Conservation (phyloP, 805 yeast species). For the Pichia paraexigua region DNA sequence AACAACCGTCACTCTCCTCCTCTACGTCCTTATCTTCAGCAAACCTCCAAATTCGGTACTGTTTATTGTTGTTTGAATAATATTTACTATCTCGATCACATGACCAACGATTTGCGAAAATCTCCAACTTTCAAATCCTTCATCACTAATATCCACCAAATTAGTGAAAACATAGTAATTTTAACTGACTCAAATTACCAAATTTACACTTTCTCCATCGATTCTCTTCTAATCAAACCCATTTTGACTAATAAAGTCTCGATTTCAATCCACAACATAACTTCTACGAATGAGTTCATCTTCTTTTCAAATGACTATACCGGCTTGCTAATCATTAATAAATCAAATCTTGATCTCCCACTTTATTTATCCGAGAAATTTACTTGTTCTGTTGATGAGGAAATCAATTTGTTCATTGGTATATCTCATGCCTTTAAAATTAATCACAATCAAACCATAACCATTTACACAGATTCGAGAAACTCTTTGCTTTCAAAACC, state of each 20-base stretch:
- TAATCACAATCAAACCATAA: neutral
- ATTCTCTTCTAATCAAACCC: neutral
- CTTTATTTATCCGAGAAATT: neutral
- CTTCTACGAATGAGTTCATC: neutral
- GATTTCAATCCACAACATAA: neutral
- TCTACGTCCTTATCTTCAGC: neutral
- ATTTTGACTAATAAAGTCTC: neutral
- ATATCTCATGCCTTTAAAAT: neutral
- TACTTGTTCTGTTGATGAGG: neutral
- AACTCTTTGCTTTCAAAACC: constrained; percentile 1
- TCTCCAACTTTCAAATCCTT: neutral
- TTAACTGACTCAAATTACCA: neutral
- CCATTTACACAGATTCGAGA: neutral
- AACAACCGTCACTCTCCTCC: too few relatives aligned
- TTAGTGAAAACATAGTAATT: neutral
- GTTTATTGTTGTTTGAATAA: neutral
- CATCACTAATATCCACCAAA: neutral
- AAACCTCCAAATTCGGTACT: neutral
- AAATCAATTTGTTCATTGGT: constrained; percentile 1
- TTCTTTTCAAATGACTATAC: neutral
- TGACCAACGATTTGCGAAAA: neutral
- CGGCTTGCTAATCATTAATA: neutral
- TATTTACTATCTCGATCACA: neutral
- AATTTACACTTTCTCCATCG: neutral
- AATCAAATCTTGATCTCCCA: neutral